These are phyloP conservation scores for Paraphaeosphaeria sporulosa DNA, from an alignment of 2,329 filamentous ascomycete species.

Conservation along the genomic window DNA sequence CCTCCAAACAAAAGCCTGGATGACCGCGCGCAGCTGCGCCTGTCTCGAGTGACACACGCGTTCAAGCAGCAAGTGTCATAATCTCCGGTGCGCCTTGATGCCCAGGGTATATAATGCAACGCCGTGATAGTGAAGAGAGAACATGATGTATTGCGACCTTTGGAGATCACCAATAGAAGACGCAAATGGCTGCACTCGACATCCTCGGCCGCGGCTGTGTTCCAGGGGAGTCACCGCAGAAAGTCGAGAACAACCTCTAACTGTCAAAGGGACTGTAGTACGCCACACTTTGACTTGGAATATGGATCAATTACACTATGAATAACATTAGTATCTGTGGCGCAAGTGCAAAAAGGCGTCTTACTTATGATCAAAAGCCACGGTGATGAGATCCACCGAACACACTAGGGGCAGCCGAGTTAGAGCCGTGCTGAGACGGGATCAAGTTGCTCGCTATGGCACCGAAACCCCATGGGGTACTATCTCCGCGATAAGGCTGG, in stretches of 20 bases:
- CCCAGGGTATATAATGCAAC: constrained; percentile 2
- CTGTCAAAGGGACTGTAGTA: background rate
- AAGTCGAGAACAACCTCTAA: background rate
- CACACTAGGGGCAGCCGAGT: background rate
- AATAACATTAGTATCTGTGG: background rate
- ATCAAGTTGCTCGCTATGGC: background rate
- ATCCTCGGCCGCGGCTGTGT: background rate
- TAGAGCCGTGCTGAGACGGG: background rate
- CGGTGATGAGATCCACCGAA: background rate
- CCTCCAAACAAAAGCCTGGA: too few relatives aligned
- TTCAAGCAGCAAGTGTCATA: constrained; percentile 4
- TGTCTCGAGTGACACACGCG: background rate
- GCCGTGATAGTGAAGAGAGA: background rate
- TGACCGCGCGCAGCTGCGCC: too few relatives aligned
- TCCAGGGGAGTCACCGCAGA: background rate
- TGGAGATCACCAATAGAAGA: background rate
- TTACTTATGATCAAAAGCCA: background rate
- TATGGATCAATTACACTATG: background rate
- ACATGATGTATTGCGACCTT: background rate
- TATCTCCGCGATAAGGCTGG: constrained; percentile 2
- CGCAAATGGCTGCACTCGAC: background rate
- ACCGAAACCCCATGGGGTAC: constrained; percentile 5
- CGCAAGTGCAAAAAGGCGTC: background rate
- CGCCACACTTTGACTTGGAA: too few relatives aligned
- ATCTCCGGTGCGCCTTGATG: constrained; percentile 1